Evolutionary conservation across 805 yeast species (phyloP).

Genomic region (Yamadazyma akitaensis): DNA sequence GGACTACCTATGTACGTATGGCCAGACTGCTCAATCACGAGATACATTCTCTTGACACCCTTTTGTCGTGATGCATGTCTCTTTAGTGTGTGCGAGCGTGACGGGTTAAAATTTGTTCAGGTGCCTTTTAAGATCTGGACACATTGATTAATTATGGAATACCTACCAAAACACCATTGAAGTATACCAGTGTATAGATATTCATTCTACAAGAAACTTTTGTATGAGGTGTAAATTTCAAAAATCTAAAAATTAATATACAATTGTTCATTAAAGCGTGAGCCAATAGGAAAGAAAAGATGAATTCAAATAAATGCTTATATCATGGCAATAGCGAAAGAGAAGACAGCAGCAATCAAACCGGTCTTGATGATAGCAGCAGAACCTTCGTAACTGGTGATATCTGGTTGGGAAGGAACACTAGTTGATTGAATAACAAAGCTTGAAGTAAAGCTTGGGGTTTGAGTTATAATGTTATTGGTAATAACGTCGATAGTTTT

Average conservation of each 20-base stretch:
- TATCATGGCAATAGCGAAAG: constrained; percentile 16
- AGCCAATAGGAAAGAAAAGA: not conserved
- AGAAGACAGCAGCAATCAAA: constrained; percentile 21
- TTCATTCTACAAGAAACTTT: constrained; percentile 5
- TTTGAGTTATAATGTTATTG: constrained; percentile 36
- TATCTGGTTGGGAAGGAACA: constrained; percentile 12
- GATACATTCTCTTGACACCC: not conserved
- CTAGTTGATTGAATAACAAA: constrained; percentile 12
- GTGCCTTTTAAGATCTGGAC: constrained; percentile 4
- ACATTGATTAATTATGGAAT: not conserved
- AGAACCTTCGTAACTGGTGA: constrained; percentile 26
- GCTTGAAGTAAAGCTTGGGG: constrained; percentile 18
- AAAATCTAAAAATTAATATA: not conserved
- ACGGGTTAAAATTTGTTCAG: not conserved
- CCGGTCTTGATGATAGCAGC: constrained; percentile 26
- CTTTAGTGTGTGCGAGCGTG: not conserved
- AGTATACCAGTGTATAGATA: not conserved
- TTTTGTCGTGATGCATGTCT: not conserved
- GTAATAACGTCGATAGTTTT: constrained; percentile 37
- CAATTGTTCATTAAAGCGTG: constrained; percentile 2
- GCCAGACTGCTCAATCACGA: not conserved
- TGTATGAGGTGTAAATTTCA: constrained; percentile 3
- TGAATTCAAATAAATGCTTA: not conserved
- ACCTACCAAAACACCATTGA: too few species aligned
- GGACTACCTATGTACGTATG: not conserved